Conservation (phyloP, 2,329 filamentous ascomycete species). For the Nemania sp. region DNA sequence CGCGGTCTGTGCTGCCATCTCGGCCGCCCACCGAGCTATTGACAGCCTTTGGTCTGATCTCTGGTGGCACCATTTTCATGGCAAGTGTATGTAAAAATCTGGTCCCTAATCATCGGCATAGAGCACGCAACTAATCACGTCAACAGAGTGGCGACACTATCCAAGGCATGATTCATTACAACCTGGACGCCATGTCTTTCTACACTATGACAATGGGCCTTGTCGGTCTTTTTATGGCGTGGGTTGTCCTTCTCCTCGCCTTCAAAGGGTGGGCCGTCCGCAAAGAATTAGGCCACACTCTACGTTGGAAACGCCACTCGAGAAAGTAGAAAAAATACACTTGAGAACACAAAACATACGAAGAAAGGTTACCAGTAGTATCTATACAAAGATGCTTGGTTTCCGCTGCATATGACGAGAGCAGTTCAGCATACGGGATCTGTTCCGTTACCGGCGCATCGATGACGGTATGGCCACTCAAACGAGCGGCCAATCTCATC, state of each 20-base stretch:
- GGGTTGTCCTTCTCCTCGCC: constrained; percentile 75
- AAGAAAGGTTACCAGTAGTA: neutral
- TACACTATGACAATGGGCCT: constrained; percentile 88
- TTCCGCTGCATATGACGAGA: constrained; percentile 21
- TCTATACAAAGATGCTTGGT: neutral
- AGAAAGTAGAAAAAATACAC: constrained; percentile 9
- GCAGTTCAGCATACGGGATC: constrained; percentile 19
- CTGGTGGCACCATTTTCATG: constrained; percentile 92
- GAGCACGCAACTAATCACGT: constrained; percentile 10
- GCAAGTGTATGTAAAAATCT: constrained; percentile 65
- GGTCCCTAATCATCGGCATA: neutral
- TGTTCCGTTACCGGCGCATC: constrained; percentile 26
- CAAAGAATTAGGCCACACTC: constrained; percentile 42
- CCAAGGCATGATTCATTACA: constrained; percentile 72
- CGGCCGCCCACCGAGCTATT: constrained; percentile 91
- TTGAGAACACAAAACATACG: neutral
- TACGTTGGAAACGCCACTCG: constrained; percentile 27
- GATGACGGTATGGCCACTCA: constrained; percentile 10
- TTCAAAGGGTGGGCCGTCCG: constrained; percentile 84
- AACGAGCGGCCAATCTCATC: neutral
- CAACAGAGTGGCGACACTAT: constrained; percentile 75
- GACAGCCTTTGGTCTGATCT: constrained; percentile 80
- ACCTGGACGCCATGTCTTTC: constrained; percentile 87
- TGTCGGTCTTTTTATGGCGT: constrained; percentile 82
- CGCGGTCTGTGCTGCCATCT: constrained; percentile 76